Base-by-base conservation (phyloP, 2,329 filamentous ascomycete genomes). In the Penicillium sp. region DNA sequence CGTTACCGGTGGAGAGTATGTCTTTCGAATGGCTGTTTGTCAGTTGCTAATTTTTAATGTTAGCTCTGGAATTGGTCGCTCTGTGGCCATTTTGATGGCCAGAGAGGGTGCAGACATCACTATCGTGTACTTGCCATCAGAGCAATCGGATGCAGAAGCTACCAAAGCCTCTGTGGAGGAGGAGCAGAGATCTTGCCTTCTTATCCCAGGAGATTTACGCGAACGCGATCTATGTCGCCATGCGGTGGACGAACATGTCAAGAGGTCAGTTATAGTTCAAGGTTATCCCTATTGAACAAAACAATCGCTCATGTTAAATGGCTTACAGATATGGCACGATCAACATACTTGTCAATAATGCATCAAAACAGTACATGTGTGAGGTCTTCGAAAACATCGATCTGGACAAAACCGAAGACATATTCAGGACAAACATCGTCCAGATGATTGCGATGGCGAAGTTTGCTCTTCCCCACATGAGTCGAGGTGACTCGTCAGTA, bases 371-470 rank as follows among this genome's bases (percentile, higher is more conserved):
- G 67, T 75, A 80, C 34, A 79, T 81, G 69, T 83, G 77, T 65
- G 67, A 77, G 5, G 76, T 84, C 31, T 77, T 85, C 18, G 71
- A 74, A 32, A 75, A 85, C 66, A 53, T 47, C 14, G 48, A 61
- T 63, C 74, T 86, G 1, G 76, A 81, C 13, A 71, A 77, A 0
- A 81, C 85, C 0, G 80, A 84, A 57, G 81, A 78, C 59, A 81
- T 79, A 0, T 87, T 86, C 74, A 77, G 77, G 43, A 79, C 76
- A 56, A 86, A 86, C 56, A 80, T 86, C 31, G 61, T 84, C 8
- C 77, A 81, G 51, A 84, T 85, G 74, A 83, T 86, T 62, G 81
- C 82, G n/a, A 73, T 86, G 56, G 80, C 80, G 5, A 86, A 86
- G 64, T 85, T 78, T 56, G 75, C 82, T 0, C 66, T 86, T 7